Evolutionary conservation across 2,329 filamentous ascomycete species (phyloP).

Genomic region (Ceratocystis cacaofunesta): DNA sequence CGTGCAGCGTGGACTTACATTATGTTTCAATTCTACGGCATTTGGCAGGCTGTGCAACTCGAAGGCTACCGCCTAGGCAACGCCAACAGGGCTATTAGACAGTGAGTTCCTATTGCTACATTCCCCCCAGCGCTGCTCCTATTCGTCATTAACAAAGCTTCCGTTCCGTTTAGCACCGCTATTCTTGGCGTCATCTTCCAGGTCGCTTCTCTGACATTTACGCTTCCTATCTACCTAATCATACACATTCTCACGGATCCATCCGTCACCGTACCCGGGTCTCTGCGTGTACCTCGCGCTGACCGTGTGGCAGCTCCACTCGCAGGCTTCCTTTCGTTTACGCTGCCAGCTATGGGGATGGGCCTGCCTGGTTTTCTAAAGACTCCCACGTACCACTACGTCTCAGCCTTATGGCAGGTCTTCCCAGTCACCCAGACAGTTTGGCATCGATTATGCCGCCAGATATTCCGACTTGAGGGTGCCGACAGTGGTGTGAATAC

Average conservation of each 20-base stretch:
- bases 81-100: background rate
- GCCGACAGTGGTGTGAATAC: background rate
- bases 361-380: background rate
- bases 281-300: background rate
- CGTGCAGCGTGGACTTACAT: background rate
- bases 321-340: constrained; percentile 5
- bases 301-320: background rate
- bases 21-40: constrained; percentile 11
- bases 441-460: background rate
- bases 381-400: background rate
- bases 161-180: background rate
- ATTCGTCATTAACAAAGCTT: background rate
- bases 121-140: background rate
- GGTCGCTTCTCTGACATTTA: background rate
- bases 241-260: constrained; percentile 4
- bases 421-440: constrained; percentile 3
- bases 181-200: constrained; percentile 13
- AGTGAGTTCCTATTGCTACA: background rate
- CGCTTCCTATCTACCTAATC: constrained; percentile 8
- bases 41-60: constrained; percentile 6
- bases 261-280: background rate
- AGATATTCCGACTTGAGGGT: background rate
- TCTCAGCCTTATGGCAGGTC: constrained; percentile 12
- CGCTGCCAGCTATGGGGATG: constrained; percentile 1
- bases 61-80: constrained; percentile 12